Base-by-base conservation (phyloP, 306 rosid species). In the Cotoneaster glaucophyllus region DNA sequence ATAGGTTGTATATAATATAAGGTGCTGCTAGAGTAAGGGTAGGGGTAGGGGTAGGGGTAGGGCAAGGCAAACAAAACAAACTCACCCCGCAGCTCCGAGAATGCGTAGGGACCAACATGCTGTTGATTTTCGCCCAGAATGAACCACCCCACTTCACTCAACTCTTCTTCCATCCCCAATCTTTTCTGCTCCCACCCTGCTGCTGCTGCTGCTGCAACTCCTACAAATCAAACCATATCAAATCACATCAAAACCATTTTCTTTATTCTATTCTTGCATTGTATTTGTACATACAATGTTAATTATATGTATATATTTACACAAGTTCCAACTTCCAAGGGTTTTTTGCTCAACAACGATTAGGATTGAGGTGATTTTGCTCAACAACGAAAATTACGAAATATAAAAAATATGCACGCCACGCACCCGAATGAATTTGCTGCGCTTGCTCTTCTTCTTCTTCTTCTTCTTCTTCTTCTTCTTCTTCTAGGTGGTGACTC, bases 61-160 rank as follows among this genome's bases (percentile, higher is more conserved):
- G 48, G 48, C 54, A 15, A 50, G 54, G 54, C 54, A 17, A 50
- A 50, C 54, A 50, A 50, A 58, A 22, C 37, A 32, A 67, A 86
- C 93, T 95, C 82, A 96, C 99, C 93, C 64, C 85, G 89, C 77
- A 96, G 75, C 88, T 96, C 99, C 2, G 93, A 84, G 78, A 85
- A 81, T 4, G 85, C 86, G 74, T 96, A 96, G 19, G 99, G 99
- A 39, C 98, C 99, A 29, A 90, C 43, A 63, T 89, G 91, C 56
- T 96, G 93, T 50, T 92, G 97, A 87, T 89, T 80, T 18, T 90
- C 93, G 24, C 93, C 92, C 3, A 91, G 93, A 76, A 96, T 86
- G 64, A 77, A 92, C 99, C 99, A 96, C 73, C 98, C 97, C 11
- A 72, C 82, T 79, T 89, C 96, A 54, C 78, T 62, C 65, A 45